Conservation (phyloP, 768 basidiomycete genomes). For the Tulasnella sp. region DNA sequence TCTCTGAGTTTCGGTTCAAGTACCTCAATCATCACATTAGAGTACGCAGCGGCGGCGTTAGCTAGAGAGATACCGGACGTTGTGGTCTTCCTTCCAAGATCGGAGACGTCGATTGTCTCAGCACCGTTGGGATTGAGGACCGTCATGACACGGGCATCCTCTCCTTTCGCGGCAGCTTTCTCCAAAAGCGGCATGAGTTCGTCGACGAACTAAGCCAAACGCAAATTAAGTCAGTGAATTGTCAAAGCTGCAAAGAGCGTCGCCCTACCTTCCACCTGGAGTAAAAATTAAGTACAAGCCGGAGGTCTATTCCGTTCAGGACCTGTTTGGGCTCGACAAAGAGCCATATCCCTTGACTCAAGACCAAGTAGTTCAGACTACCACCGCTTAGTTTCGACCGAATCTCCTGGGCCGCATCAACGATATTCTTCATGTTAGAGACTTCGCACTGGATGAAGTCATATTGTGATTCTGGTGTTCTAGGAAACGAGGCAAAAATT, state of each 20-base stretch:
- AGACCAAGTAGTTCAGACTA: constrained; percentile 24
- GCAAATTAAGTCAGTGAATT: neutral
- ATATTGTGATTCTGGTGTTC: constrained; percentile 31
- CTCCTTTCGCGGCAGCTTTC: constrained; percentile 23
- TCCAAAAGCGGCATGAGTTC: constrained; percentile 27
- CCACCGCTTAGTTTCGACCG: constrained; percentile 10
- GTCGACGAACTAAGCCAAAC: constrained; percentile 17
- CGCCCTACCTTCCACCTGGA: constrained; percentile 25
- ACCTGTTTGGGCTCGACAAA: constrained; percentile 22
- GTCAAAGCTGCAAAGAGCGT: neutral
- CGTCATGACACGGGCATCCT: constrained; percentile 28
- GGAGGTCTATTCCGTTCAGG: constrained; percentile 26
- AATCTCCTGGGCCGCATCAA: neutral
- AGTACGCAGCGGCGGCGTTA: constrained; percentile 1
- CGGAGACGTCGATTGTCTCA: neutral
- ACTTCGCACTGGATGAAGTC: constrained; percentile 36
- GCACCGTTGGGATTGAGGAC: constrained; percentile 4
- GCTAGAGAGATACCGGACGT: neutral
- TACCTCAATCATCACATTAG: constrained; percentile 25
- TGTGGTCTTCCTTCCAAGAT: constrained; percentile 26
- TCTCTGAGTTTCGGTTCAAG: constrained; percentile 15
- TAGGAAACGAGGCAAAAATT: constrained; percentile 29
- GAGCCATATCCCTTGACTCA: constrained; percentile 27
- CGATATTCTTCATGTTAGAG: constrained; percentile 31
- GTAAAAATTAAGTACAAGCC: constrained; percentile 28